A percentile compares a stretch with the other conserved stretches of the same genome.
These are phyloP conservation scores for Amaranthus tricolor DNA, from an alignment of 179 eudicot genomes.

Conservation along the genomic window DNA sequence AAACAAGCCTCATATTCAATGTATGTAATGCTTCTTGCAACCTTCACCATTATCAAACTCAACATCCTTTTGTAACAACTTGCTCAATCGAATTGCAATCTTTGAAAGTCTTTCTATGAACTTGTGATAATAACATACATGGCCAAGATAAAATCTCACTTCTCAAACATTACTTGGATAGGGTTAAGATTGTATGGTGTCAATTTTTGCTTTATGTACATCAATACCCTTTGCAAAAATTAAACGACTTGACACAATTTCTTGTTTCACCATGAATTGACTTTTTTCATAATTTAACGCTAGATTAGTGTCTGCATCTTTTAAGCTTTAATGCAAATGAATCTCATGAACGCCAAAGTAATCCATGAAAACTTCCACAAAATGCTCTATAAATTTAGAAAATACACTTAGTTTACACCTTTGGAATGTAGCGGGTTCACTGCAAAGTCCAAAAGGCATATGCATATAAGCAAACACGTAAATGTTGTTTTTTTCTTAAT, in stretches of 20 bases:
- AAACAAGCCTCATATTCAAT: too few species aligned
- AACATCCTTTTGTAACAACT: too few species aligned
- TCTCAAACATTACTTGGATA: too few species aligned
- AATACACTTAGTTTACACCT: neutral
- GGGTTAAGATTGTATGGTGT: too few species aligned
- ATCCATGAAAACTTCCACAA: neutral
- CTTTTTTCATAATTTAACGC: neutral
- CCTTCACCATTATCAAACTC: too few species aligned
- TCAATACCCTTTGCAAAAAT: too few species aligned
- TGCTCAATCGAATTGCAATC: too few species aligned
- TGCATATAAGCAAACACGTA: neutral
- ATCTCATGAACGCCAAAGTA: neutral
- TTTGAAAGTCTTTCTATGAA: too few species aligned
- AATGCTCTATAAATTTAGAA: neutral
- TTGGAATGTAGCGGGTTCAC: neutral
- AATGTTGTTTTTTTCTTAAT: neutral
- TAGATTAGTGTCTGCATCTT: neutral
- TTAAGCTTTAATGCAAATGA: neutral
- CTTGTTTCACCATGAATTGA: neutral
- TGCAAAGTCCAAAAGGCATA: neutral
- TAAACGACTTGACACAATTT: neutral
- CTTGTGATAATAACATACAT: too few species aligned
- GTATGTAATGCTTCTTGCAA: too few species aligned
- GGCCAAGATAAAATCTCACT: too few species aligned
- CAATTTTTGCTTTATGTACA: too few species aligned